These are phyloP conservation scores for Penicillium occitanis DNA, from an alignment of 2,329 filamentous ascomycete species.

Conservation along the genomic window DNA sequence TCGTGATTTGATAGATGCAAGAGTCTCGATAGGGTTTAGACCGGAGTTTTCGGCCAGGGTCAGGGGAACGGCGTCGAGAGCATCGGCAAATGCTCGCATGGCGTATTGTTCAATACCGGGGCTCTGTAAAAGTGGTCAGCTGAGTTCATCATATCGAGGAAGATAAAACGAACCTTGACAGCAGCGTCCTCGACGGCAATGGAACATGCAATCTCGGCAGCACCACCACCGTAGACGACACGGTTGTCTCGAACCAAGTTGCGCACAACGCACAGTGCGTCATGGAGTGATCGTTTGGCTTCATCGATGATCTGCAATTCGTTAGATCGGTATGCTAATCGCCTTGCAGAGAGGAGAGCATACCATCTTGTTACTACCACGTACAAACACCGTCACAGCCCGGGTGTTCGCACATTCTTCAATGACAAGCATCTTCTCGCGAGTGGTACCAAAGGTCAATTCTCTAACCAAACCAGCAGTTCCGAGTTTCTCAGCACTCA, in stretches of 20 bases:
- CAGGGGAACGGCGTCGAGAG: slow-evolving; percentile 90
- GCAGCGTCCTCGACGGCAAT: slow-evolving; percentile 94
- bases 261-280: slow-evolving; percentile 84
- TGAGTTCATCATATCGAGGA: neutral
- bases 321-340: neutral
- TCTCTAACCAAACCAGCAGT: slow-evolving; percentile 86
- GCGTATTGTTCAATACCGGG: slow-evolving; percentile 98
- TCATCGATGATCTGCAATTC: slow-evolving; percentile 85
- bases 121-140: slow-evolving; percentile 54
- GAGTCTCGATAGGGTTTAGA: slow-evolving; percentile 89
- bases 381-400: slow-evolving; percentile 92
- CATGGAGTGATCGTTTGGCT: slow-evolving; percentile 73
- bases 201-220: slow-evolving; percentile 95
- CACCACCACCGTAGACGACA: slow-evolving; percentile 94
- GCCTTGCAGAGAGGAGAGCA: slow-evolving; percentile 16
- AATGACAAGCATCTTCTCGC: slow-evolving; percentile 99
- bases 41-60: slow-evolving; percentile 96
- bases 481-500: slow-evolving; percentile 87
- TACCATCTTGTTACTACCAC: slow-evolving; percentile 99
- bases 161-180: slow-evolving; percentile 59
- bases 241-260: slow-evolving; percentile 96
- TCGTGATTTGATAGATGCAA: slow-evolving; percentile 92
- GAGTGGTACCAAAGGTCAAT: slow-evolving; percentile 94
- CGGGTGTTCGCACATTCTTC: slow-evolving; percentile 98
- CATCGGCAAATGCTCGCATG: slow-evolving; percentile 96